phyloP scores from a whole-genome alignment of 2,329 filamentous ascomycete species.

The Cadophora gregata region DNA sequence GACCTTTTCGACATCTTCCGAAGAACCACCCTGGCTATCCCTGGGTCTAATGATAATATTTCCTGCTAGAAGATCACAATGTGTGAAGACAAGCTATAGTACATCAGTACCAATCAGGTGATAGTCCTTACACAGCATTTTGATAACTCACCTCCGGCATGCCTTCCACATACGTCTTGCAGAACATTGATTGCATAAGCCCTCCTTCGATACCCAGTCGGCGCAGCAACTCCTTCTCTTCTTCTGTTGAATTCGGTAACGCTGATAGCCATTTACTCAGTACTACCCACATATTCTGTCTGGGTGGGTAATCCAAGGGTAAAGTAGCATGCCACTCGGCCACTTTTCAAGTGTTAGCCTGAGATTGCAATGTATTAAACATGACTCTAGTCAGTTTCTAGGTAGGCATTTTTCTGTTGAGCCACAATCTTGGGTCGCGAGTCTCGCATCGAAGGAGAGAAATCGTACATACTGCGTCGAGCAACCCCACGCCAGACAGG shows the following conservation, averaged over 20 bases:
- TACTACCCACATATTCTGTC: background rate
- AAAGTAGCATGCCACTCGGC: constrained; percentile 9
- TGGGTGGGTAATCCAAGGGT: background rate
- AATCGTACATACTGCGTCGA: background rate
- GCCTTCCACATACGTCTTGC: background rate
- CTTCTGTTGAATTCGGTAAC: constrained; percentile 1
- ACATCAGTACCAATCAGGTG: background rate
- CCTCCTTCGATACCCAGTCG: background rate
- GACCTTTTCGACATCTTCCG: background rate
- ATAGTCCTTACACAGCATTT: background rate
- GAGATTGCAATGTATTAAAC: background rate
- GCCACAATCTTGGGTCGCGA: background rate
- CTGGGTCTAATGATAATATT: constrained; percentile 12
- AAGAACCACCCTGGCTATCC: background rate
- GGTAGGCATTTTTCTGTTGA: background rate
- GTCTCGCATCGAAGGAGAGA: background rate
- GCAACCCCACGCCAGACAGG: constrained; percentile 11
- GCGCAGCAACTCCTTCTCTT: background rate
- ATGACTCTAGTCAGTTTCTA: background rate
- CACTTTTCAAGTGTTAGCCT: background rate
- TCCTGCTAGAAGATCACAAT: constrained; percentile 7
- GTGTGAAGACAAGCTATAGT: background rate
- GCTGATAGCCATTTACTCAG: constrained; percentile 1
- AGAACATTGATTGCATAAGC: background rate
- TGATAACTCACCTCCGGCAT: background rate